Percentiles rank a stretch among this genome's conserved stretches.
Conservation (phyloP, 768 basidiomycete genomes). For the Galerina sulciceps region DNA sequence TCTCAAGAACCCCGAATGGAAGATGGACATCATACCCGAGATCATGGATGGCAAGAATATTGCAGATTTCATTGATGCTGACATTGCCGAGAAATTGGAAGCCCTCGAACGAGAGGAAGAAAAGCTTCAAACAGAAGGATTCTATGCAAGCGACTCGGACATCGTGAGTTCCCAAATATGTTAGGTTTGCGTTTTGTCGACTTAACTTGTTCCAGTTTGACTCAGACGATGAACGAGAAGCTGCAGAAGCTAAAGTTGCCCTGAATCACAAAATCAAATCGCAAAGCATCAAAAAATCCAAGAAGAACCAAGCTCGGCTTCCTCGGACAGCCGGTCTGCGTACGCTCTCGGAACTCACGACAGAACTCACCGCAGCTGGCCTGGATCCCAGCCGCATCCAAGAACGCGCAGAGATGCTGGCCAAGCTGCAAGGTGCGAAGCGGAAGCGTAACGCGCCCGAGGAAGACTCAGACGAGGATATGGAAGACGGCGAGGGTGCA, state of each 20-base stretch:
- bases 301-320: constrained; percentile 81
- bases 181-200: background rate
- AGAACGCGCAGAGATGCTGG: constrained; percentile 85
- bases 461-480: constrained; percentile 57
- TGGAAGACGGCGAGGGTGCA: constrained; percentile 56
- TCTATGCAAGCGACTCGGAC: constrained; percentile 90
- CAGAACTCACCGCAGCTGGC: constrained; percentile 84
- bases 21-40: constrained; percentile 96
- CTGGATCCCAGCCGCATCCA: constrained; percentile 87
- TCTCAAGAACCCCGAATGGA: constrained; percentile 91
- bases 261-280: constrained; percentile 72
- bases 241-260: constrained; percentile 58
- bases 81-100: constrained; percentile 95
- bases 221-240: constrained; percentile 84
- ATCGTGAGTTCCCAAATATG: constrained; percentile 53
- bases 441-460: constrained; percentile 67
- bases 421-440: constrained; percentile 72
- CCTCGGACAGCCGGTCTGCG: constrained; percentile 77
- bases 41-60: constrained; percentile 99
- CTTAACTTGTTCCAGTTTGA: constrained; percentile 42
- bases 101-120: constrained; percentile 98
- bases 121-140: constrained; percentile 90
- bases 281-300: constrained; percentile 81
- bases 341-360: constrained; percentile 77
- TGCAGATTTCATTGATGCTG: constrained; percentile 97